Base-by-base conservation (phyloP, 2,329 filamentous ascomycete genomes). In the Paraphoma chrysanthemicola region DNA sequence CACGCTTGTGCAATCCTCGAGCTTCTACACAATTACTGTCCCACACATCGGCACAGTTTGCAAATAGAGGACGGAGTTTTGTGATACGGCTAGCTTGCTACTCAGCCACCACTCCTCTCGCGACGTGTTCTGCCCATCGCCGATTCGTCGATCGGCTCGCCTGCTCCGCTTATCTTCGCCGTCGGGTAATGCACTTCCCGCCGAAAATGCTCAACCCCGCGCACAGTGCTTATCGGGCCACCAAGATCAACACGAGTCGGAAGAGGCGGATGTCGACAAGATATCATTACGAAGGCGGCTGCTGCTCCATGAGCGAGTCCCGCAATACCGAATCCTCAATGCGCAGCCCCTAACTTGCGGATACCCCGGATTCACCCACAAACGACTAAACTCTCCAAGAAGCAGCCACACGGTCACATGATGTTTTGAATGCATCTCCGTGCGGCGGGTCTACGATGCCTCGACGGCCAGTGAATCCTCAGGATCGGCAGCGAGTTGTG, bases 401-500 rank as follows among this genome's bases (percentile, higher is more conserved):
- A 31, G 8, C 12, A 36, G 14, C 33, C 33, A 10, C 12, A 29
- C 23, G 33, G 28, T 58, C 55, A 58, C 55, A 57, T 58, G 58
- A 61, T 52, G 44, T 2, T 14, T 28, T 54, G 50, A 56, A 38
- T 17, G 18, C 11, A 45, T 5, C 36, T 4, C 11, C 30, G 9
- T 29, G 33, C 44, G 3, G n/a, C 29, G 30, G 33, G 31, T 49
- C 42, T 42, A 44, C 45, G 44, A 68, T 68, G 65, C 65, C 65
- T 51, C 65, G 65, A 30, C 59, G 54, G 48, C 62, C 60, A 39
- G 65, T 68, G 30, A 54, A 58, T 39, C 66, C 66, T 31, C 57
- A 67, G 48, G 57, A 67, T 36, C 55, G 66, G 48, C 62, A 64
- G 38, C 63, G 66, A n/a, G 60, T 60, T 23, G 56, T 56, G n/a